Base-by-base conservation (phyloP, 2,329 filamentous ascomycete genomes). In the Colletotrichum viniferum region DNA sequence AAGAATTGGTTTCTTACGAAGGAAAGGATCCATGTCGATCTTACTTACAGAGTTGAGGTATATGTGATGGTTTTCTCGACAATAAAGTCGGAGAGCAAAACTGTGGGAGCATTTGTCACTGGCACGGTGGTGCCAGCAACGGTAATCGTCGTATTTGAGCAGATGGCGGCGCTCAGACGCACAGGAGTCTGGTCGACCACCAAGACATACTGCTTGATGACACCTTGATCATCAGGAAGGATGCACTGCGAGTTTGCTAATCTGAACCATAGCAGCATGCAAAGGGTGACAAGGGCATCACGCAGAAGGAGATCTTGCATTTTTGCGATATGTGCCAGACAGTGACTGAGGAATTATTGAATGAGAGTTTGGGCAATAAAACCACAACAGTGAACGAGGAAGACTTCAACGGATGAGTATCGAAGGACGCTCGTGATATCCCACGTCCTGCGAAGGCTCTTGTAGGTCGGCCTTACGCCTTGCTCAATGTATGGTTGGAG, bases 91-190 rank as follows among this genome's bases (percentile, higher is more conserved):
- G 69, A 60, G 16, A 71, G n/a, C 10, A 71, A 48, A n/a, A 66
- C 10, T 16, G 69, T 71, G n/a, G 69, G 69, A 7, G 69, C 69
- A 18, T 71, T 71, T 6, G 69, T 71, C 13, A 71, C 62, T 21
- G 61, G 62, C 10, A 71, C 14, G 6, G 62, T 65, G 21, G 43
- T 71, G 6, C 69, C 69, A 14, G 69, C 61, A 28, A 71, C 48
- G 26, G 24, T 71, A 32, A 71, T 56, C 4, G 69, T 71, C 6
- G 69, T 71, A 30, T 71, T 71, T 55, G 61, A 71, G 52, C 69
- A 71, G 12, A 71, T 28, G 9, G 48, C 48, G 9, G 61, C 61
- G 9, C 69, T 71, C 7, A 71, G 24, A 18, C 38, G 69, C 4
- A 71, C 32, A 18, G 69, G 69, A 14, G 63, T 43, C 14, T 48